Conservation (phyloP, 1,284 basidiomycete genomes). For the Ceratobasidium sp. region DNA sequence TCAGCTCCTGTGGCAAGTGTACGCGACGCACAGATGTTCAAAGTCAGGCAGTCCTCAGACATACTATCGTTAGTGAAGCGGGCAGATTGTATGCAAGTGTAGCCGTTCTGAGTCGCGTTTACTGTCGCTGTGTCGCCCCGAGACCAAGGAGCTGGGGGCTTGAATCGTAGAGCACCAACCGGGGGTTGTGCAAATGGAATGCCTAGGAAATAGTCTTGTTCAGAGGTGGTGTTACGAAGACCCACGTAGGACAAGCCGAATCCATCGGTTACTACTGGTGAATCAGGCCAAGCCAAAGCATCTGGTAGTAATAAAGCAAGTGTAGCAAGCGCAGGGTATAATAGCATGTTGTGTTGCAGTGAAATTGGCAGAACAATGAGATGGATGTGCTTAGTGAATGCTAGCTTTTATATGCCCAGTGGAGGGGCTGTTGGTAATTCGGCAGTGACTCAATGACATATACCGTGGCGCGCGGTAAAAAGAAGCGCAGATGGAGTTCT, state of each 20-base stretch:
- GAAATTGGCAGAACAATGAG: no score
- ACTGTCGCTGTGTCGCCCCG: neutral
- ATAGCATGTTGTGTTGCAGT: no score
- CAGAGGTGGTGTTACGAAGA: slow-evolving; percentile 30
- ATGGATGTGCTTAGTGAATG: no score
- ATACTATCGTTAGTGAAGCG: neutral
- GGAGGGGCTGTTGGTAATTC: no score
- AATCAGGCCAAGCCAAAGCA: neutral
- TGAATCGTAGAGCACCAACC: slow-evolving; percentile 39
- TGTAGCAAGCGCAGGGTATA: neutral
- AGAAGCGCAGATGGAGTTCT: no score
- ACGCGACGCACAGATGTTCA: slow-evolving; percentile 42
- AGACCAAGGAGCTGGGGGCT: slow-evolving; percentile 26
- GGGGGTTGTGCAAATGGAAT: slow-evolving; percentile 48
- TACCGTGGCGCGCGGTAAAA: no score
- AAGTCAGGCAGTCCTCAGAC: slow-evolving; percentile 45
- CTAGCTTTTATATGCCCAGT: no score
- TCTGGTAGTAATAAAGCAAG: neutral
- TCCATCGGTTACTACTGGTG: neutral
- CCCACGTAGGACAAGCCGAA: slow-evolving; percentile 38
- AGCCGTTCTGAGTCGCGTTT: slow-evolving; percentile 20
- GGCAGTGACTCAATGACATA: no score
- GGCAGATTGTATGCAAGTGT: slow-evolving; percentile 12
- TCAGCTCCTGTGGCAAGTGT: no score
- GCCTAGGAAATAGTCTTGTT: slow-evolving; percentile 47